A percentile compares a stretch with the other conserved stretches of the same genome.
Evolutionary conservation across 495 filamentous ascomycete species (phyloP).

Genomic region (Neurospora sublineolata): DNA sequence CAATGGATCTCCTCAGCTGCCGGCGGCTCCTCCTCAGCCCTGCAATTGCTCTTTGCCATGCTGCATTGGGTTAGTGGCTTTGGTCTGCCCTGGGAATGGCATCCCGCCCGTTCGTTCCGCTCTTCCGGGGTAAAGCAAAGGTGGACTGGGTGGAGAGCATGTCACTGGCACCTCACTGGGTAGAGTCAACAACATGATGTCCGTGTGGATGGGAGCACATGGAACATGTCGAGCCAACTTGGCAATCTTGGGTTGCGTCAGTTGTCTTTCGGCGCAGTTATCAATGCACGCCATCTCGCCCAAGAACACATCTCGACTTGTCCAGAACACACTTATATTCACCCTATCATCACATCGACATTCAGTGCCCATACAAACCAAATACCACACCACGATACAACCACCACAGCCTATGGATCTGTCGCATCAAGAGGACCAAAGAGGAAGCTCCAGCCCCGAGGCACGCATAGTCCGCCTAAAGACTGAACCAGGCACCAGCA

Average conservation of each 20-base stretch:
- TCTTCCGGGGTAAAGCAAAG: neutral
- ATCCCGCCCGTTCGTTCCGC: neutral
- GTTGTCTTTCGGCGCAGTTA: neutral
- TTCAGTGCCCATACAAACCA: neutral
- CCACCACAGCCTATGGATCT: neutral
- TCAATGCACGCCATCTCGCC: neutral
- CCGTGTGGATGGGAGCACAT: neutral
- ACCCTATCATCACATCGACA: neutral
- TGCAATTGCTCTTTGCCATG: neutral
- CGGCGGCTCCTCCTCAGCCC: neutral
- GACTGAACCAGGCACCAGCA: neutral
- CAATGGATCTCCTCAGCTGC: neutral
- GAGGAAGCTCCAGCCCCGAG: neutral
- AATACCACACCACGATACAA: neutral
- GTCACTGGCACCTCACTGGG: neutral
- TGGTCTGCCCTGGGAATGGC: neutral
- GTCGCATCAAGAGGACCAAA: neutral
- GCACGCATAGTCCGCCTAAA: neutral
- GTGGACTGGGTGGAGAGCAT: neutral
- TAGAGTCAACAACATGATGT: neutral
- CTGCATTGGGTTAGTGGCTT: neutral
- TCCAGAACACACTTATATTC: neutral
- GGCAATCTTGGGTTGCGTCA: neutral
- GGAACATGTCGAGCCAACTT: neutral
- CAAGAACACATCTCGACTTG: neutral